A percentile compares a stretch with the other conserved stretches of the same genome.
These are phyloP conservation scores for Taxawa tesnikishii DNA, from an alignment of 2,329 filamentous ascomycete species.

Conservation along the genomic window DNA sequence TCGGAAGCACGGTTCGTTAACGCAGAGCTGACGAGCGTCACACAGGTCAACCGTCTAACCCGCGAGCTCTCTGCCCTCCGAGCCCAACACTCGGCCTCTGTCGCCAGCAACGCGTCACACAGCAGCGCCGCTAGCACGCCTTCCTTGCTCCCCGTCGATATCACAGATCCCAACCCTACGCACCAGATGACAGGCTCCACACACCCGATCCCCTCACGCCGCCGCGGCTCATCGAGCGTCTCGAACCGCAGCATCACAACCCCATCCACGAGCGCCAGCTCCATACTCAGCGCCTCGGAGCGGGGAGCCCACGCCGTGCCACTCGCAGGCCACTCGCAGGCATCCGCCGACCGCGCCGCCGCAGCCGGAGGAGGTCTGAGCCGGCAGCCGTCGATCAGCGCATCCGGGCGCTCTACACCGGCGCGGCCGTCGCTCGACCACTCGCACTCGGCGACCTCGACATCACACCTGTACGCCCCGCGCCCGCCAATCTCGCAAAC, in stretches of 20 bases:
- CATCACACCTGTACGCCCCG: constrained; percentile 18
- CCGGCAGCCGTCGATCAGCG: constrained; percentile 19
- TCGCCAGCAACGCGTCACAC: constrained; percentile 42
- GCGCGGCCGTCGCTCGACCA: constrained; percentile 18
- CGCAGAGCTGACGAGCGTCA: not conserved
- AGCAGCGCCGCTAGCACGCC: constrained; percentile 42
- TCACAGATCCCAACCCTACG: constrained; percentile 35
- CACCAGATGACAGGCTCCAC: constrained; percentile 32
- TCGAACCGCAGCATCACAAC: constrained; percentile 7
- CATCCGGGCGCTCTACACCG: constrained; percentile 21
- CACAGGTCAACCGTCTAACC: constrained; percentile 79
- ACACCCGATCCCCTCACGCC: constrained; percentile 42
- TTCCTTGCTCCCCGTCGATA: constrained; percentile 26
- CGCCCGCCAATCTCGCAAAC: constrained; percentile 19
- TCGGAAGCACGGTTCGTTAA: not conserved
- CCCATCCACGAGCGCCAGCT: constrained; percentile 12
- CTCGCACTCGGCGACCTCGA: constrained; percentile 8
- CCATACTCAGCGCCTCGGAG: constrained; percentile 5
- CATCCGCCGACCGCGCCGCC: constrained; percentile 21
- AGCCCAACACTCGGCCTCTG: constrained; percentile 47
- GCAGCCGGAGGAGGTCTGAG: constrained; percentile 16
- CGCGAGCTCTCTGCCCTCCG: constrained; percentile 81
- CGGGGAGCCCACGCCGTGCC: constrained; percentile 5
- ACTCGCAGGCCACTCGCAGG: constrained; percentile 18
- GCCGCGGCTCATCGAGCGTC: constrained; percentile 30